Evolutionary conservation across 2,329 filamentous ascomycete species (phyloP).

Genomic region (Trichoderma koningiopsis): DNA sequence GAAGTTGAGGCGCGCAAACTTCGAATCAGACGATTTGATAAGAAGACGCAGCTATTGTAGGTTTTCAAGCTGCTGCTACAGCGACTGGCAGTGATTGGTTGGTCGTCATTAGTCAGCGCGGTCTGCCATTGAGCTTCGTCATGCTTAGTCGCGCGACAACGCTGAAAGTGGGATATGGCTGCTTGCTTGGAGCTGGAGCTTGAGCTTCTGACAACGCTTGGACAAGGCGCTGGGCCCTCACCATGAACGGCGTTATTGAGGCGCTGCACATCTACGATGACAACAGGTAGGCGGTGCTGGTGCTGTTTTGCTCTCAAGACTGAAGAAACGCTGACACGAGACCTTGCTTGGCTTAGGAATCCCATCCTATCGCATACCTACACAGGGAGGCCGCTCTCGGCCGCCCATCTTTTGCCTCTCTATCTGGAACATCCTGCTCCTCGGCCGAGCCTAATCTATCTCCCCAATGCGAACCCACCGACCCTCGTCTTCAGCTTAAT

Average conservation of each 20-base stretch:
- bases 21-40: background rate
- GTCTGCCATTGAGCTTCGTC: constrained; percentile 34
- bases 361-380: constrained; percentile 89
- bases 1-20: constrained; percentile 19
- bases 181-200: constrained; percentile 8
- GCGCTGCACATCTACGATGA: constrained; percentile 97
- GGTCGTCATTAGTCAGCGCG: constrained; percentile 16
- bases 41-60: background rate
- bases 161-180: background rate
- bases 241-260: constrained; percentile 86
- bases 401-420: constrained; percentile 75
- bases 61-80: constrained; percentile 4
- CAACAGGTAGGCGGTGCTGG: constrained; percentile 66
- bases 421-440: constrained; percentile 82
- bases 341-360: constrained; percentile 59
- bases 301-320: background rate
- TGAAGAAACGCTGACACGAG: constrained; percentile 24
- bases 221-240: constrained; percentile 41
- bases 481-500: constrained; percentile 84
- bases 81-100: constrained; percentile 1
- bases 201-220: constrained; percentile 21
- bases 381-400: constrained; percentile 76
- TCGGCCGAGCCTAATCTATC: constrained; percentile 82
- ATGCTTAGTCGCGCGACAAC: constrained; percentile 30
- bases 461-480: constrained; percentile 78